Percentiles rank a stretch among this genome's conserved stretches.
Conservation (phyloP, 2,329 filamentous ascomycete genomes). For the Achaetomium macrosporum region DNA sequence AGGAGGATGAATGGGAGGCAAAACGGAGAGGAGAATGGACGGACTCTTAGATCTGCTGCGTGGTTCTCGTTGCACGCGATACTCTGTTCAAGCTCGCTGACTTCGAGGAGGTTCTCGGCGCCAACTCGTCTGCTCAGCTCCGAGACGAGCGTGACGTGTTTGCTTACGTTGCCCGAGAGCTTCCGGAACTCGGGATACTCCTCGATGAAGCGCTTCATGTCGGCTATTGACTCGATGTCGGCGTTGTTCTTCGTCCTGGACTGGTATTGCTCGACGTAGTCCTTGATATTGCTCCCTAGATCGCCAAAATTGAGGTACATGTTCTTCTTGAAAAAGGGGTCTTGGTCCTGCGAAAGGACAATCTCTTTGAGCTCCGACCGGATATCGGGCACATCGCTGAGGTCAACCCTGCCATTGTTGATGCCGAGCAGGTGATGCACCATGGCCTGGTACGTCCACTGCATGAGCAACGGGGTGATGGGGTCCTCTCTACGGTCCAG, state of each 20-base stretch:
- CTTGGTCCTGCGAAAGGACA: slow-evolving; percentile 91
- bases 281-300: slow-evolving; percentile 91
- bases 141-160: slow-evolving; percentile 92
- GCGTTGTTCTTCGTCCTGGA: slow-evolving; percentile 94
- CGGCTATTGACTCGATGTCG: slow-evolving; percentile 92
- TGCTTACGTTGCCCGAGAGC: slow-evolving; percentile 94
- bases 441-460: slow-evolving; percentile 99
- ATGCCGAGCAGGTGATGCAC: slow-evolving; percentile 95
- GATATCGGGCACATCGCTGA: slow-evolving; percentile 77
- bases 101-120: slow-evolving; percentile 82
- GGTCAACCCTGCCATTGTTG: slow-evolving; percentile 86
- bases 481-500: slow-evolving; percentile 91
- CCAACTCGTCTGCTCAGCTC: slow-evolving; percentile 86
- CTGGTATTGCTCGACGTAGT: slow-evolving; percentile 97
- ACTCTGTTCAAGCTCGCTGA: slow-evolving; percentile 95
- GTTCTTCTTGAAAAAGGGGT: slow-evolving; percentile 98
- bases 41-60: slow-evolving; percentile 78
- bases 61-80: slow-evolving; percentile 97
- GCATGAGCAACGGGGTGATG: slow-evolving; percentile 86
- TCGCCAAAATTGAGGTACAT: slow-evolving; percentile 99
- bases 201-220: slow-evolving; percentile 99
- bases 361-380: slow-evolving; percentile 87
- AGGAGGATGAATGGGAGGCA: background rate
- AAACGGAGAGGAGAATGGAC: slow-evolving; percentile 12
- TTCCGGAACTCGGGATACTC: slow-evolving; percentile 98